These are phyloP conservation scores for Pterulicium gracile DNA, from an alignment of 1,284 basidiomycete genomes.

Conservation along the genomic window DNA sequence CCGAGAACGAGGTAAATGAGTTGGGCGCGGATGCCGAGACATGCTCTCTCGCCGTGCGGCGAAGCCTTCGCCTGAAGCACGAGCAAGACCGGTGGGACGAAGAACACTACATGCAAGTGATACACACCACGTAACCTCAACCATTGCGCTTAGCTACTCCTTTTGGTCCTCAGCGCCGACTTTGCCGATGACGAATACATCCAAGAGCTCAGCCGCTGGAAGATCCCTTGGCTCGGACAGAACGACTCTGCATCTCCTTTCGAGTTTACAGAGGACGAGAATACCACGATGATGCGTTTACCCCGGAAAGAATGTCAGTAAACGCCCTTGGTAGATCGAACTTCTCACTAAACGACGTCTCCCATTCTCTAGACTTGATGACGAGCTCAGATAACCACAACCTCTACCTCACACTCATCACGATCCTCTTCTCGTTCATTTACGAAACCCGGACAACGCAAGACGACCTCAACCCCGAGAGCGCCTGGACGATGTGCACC, in stretches of 20 bases:
- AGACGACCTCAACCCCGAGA: slow-evolving; percentile 68
- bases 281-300: slow-evolving; percentile 51
- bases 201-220: slow-evolving; percentile 54
- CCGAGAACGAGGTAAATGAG: slow-evolving; percentile 72
- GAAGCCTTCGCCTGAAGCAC: slow-evolving; percentile 35
- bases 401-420: slow-evolving; percentile 57
- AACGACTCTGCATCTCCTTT: slow-evolving; percentile 20
- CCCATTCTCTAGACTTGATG: slow-evolving; percentile 39
- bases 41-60: slow-evolving; percentile 29
- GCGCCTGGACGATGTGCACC: slow-evolving; percentile 68
- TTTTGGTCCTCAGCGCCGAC: slow-evolving; percentile 49
- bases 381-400: slow-evolving; percentile 40
- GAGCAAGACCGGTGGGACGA: slow-evolving; percentile 72
- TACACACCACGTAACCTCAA: slow-evolving; percentile 4
- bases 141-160: neutral
- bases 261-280: slow-evolving; percentile 62
- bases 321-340: slow-evolving; percentile 4
- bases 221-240: slow-evolving; percentile 33
- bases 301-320: slow-evolving; percentile 69
- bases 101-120: slow-evolving; percentile 66
- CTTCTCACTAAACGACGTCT: slow-evolving; percentile 1
- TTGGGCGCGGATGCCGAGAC: slow-evolving; percentile 57
- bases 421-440: slow-evolving; percentile 61
- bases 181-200: slow-evolving; percentile 67
- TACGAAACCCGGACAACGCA: slow-evolving; percentile 71